Conservation (phyloP, 371 early-diverging fungal species). For the Lichtheimia ramosa region DNA sequence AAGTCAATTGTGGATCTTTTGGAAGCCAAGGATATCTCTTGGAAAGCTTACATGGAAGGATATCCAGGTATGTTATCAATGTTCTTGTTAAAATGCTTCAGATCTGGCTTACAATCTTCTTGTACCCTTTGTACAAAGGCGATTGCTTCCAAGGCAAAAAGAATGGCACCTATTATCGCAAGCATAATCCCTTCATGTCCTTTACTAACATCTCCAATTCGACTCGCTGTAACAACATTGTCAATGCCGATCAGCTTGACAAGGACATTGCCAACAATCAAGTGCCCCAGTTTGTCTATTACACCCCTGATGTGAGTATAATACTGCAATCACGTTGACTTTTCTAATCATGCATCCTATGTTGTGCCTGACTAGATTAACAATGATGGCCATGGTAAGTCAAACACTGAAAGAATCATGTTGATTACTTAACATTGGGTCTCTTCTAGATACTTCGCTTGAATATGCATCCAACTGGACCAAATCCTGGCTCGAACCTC, state of each 20-base stretch:
- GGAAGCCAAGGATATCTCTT: conserved; percentile 55
- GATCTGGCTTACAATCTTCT: too few relatives aligned
- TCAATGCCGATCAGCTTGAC: conserved; percentile 43
- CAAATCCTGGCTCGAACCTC: conserved; percentile 47
- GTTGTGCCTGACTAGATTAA: conserved; percentile 13
- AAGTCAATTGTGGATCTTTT: conserved; percentile 57
- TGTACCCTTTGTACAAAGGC: too few relatives aligned
- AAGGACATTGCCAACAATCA: conserved; percentile 37
- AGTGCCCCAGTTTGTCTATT: conserved; percentile 55
- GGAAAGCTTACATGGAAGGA: conserved; percentile 62
- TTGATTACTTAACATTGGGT: not conserved
- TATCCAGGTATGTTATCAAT: conserved; percentile 35
- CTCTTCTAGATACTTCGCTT: conserved; percentile 37
- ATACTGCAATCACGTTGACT: not conserved
- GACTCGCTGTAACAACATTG: conserved; percentile 53
- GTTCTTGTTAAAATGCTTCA: too few relatives aligned
- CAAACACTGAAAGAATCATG: not conserved
- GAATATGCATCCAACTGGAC: conserved; percentile 49
- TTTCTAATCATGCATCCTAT: not conserved
- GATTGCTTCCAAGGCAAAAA: too few relatives aligned
- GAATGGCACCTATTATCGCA: conserved; percentile 37
- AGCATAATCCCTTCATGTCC: conserved; percentile 68
- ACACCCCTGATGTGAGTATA: conserved; percentile 31
- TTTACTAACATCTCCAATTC: conserved; percentile 46
- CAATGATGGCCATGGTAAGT: conserved; percentile 47